These are phyloP conservation scores for Ogataea ganodermae DNA, from an alignment of 805 yeast genomes.

Conservation along the genomic window DNA sequence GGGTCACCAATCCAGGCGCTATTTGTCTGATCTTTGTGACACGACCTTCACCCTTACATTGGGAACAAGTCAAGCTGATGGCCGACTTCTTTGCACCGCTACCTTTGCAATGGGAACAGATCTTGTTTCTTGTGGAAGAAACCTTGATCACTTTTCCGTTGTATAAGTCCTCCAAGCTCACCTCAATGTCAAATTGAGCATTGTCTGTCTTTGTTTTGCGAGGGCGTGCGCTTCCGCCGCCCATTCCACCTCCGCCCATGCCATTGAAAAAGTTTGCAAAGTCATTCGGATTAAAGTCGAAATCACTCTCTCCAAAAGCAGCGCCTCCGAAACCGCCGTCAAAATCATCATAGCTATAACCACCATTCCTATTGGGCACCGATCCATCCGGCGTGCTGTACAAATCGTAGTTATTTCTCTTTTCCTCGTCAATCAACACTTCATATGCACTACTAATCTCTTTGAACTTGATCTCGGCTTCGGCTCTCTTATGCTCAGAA, in stretches of 20 bases:
- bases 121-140: constrained; percentile 65
- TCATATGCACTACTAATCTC: constrained; percentile 87
- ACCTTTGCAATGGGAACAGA: constrained; percentile 77
- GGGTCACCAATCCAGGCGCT: constrained; percentile 75
- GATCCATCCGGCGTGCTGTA: constrained; percentile 48
- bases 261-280: constrained; percentile 70
- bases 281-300: constrained; percentile 66
- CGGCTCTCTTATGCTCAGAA: constrained; percentile 56
- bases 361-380: constrained; percentile 31
- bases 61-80: constrained; percentile 52
- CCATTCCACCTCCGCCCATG: constrained; percentile 24
- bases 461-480: constrained; percentile 78
- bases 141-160: constrained; percentile 80
- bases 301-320: constrained; percentile 40
- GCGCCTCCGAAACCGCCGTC: constrained; percentile 49
- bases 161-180: constrained; percentile 73
- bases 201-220: constrained; percentile 52
- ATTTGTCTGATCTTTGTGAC: constrained; percentile 60
- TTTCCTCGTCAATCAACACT: constrained; percentile 67
- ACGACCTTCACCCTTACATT: constrained; percentile 74
- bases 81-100: constrained; percentile 70
- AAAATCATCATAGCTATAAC: constrained; percentile 35
- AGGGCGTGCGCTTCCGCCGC: constrained; percentile 21
- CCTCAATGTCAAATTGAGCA: constrained; percentile 63
- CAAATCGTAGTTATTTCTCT: constrained; percentile 58